A percentile compares a stretch with the other conserved stretches of the same genome.
phyloP scores from a whole-genome alignment of 78 protist genomes.

The Pelomyxa schiedti region DNA sequence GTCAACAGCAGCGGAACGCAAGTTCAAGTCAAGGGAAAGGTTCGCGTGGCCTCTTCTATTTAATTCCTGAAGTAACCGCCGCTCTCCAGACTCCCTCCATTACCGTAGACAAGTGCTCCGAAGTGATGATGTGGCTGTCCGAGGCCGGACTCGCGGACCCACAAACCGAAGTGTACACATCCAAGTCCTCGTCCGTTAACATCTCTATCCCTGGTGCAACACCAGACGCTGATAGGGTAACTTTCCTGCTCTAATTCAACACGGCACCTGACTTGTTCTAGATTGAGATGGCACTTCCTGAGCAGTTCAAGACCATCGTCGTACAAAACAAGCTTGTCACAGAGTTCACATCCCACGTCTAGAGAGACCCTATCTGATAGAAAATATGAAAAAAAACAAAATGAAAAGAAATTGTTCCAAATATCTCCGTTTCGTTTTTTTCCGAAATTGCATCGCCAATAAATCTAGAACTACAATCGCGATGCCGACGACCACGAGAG shows the following conservation, averaged over 20 bases:
- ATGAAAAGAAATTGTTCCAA: too few relatives aligned
- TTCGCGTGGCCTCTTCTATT: too few relatives aligned
- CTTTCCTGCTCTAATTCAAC: conserved; percentile 17
- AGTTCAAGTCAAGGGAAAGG: conserved; percentile 59
- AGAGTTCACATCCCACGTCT: too few relatives aligned
- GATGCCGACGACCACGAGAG: too few relatives aligned
- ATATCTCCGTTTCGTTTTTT: too few relatives aligned
- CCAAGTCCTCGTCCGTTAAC: conserved; percentile 81
- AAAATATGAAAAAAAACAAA: too few relatives aligned
- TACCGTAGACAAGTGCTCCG: conserved; percentile 70
- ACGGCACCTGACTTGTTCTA: too few relatives aligned
- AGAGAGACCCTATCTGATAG: too few relatives aligned
- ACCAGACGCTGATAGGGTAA: neutral
- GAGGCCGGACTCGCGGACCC: conserved; percentile 26
- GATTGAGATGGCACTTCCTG: conserved; percentile 59
- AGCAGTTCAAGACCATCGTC: conserved; percentile 63
- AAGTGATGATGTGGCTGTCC: conserved; percentile 55
- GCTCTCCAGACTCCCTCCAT: conserved; percentile 53
- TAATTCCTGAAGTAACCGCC: neutral
- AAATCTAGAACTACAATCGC: too few relatives aligned
- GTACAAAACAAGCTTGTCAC: conserved; percentile 19
- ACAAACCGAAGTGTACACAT: conserved; percentile 58
- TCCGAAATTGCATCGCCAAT: too few relatives aligned
- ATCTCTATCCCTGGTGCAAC: conserved; percentile 59
- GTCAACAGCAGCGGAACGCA: conserved; percentile 67